phyloP scores from a whole-genome alignment of 805 yeast species.

The Pichia sporocuriosa region DNA sequence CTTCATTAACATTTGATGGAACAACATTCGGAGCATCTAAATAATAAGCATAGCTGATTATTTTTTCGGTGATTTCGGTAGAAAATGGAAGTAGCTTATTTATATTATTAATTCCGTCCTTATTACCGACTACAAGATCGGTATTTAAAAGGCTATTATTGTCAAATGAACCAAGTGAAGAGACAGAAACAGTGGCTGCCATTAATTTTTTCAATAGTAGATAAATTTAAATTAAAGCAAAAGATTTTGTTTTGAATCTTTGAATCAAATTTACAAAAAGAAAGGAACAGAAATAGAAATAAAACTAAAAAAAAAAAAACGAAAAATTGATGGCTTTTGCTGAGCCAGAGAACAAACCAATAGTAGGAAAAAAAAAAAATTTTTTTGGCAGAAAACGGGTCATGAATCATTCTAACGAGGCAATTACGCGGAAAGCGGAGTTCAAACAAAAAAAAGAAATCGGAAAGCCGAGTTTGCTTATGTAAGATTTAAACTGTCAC shows the following conservation, averaged over 20 bases:
- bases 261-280: background rate
- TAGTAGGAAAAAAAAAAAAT: too few species aligned
- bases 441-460: background rate
- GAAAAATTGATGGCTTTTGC: background rate
- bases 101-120: background rate
- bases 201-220: too few species aligned
- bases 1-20: background rate
- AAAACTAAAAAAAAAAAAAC: background rate
- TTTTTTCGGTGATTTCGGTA: constrained; percentile 28
- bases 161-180: background rate
- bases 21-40: constrained; percentile 18
- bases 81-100: constrained; percentile 24
- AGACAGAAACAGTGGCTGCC: constrained; percentile 3
- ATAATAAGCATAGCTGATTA: constrained; percentile 27
- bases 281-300: background rate
- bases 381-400: too few species aligned
- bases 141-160: constrained; percentile 1
- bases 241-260: too few species aligned
- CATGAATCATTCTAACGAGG: background rate
- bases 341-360: too few species aligned
- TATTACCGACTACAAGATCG: constrained; percentile 1
- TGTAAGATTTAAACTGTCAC: too few species aligned
- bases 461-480: too few species aligned
- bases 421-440: background rate
- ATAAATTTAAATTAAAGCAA: too few species aligned